A percentile compares a stretch with the other conserved stretches of the same genome.
Conservation (phyloP, 1,284 basidiomycete genomes). For the Papiliotrema nemorosa region DNA sequence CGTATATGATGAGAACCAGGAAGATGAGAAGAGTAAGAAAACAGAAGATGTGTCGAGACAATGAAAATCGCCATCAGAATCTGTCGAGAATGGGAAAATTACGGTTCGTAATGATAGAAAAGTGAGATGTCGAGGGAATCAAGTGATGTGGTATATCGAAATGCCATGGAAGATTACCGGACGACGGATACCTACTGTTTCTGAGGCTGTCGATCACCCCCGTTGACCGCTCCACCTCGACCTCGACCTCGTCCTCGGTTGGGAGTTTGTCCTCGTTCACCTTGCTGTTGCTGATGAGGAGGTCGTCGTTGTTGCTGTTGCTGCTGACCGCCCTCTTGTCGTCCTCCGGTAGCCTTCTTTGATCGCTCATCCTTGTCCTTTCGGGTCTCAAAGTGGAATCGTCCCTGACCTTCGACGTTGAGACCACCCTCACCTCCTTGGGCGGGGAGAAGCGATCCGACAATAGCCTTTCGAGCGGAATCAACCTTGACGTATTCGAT, state of each 20-base stretch:
- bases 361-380: conserved; percentile 76
- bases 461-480: conserved; percentile 77
- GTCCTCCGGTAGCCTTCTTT: conserved; percentile 15
- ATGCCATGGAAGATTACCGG: too few species aligned
- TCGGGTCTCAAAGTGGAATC: conserved; percentile 77
- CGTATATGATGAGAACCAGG: too few species aligned
- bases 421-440: conserved; percentile 88
- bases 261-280: conserved; percentile 8
- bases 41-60: too few species aligned
- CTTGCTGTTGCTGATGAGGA: conserved; percentile 2
- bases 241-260: conserved; percentile 9
- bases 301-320: conserved; percentile 3
- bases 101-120: too few species aligned
- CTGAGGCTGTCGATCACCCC: not conserved
- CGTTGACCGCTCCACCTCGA: conserved; percentile 6
- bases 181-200: too few species aligned
- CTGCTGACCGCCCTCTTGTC: not conserved
- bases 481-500: conserved; percentile 81
- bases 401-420: conserved; percentile 60
- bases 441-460: conserved; percentile 59
- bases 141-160: too few species aligned
- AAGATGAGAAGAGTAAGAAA: too few species aligned
- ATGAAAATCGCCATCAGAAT: too few species aligned
- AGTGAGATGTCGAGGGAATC: too few species aligned
- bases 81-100: too few species aligned